Evolutionary conservation across 495 filamentous ascomycete genomes (phyloP).

Genomic region (Xanthoparmelia taractica): DNA sequence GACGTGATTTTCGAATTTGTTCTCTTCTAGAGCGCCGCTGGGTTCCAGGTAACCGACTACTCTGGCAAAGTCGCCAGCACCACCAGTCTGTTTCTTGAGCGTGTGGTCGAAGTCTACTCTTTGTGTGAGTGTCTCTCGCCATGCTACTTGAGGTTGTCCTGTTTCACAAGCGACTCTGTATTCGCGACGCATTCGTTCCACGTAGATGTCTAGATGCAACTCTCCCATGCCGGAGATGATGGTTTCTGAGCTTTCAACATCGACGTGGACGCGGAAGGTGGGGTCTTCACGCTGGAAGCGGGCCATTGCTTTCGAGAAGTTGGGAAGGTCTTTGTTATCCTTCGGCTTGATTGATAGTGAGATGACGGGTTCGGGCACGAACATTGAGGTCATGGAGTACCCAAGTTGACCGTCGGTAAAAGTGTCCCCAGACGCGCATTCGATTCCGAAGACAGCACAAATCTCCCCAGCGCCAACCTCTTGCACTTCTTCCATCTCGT

Average conservation of each 20-base stretch:
- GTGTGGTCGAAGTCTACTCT: conserved; percentile 81
- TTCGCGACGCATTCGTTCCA: conserved; percentile 96
- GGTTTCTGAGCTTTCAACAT: conserved; percentile 83
- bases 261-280: conserved; percentile 91
- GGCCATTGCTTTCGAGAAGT: conserved; percentile 98
- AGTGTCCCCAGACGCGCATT: conserved; percentile 95
- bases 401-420: conserved; percentile 93
- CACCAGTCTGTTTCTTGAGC: conserved; percentile 93
- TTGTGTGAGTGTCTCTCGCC: conserved; percentile 84
- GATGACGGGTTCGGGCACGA: conserved; percentile 96
- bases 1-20: conserved; percentile 79
- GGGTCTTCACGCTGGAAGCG: conserved; percentile 98
- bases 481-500: conserved; percentile 94
- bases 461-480: conserved; percentile 96
- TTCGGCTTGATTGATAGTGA: conserved; percentile 96
- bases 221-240: conserved; percentile 99
- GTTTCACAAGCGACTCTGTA: conserved; percentile 92
- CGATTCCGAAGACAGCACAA: conserved; percentile 96
- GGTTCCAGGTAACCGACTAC: conserved; percentile 93
- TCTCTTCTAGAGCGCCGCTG: conserved; percentile 59
- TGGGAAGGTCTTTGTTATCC: conserved; percentile 80
- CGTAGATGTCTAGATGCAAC: conserved; percentile 92
- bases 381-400: conserved; percentile 98
- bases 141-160: conserved; percentile 95
- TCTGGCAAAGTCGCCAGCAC: conserved; percentile 91